Base-by-base conservation (phyloP, 2,329 filamentous ascomycete species). In the Chaetomiaceae sp. region DNA sequence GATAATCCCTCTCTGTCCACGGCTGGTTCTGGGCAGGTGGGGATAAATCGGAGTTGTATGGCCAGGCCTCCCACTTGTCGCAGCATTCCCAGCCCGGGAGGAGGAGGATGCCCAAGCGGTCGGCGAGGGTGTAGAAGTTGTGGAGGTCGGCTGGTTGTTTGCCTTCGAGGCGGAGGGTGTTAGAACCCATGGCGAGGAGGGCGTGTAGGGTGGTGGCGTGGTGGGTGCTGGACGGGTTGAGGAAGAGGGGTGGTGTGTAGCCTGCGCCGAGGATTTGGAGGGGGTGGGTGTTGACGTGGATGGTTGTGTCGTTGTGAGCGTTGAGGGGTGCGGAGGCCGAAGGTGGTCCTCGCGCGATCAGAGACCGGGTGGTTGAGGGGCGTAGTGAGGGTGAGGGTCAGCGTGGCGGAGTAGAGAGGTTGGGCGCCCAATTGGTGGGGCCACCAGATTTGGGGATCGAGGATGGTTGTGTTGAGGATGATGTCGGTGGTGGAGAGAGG, bases 61-160 rank as follows among this genome's bases (percentile, higher is more conserved):
- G 63, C 80, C 80, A 85, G 0, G 74, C 77, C 59, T 85, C 82
- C 82, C 82, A 85, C 61, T 85, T 85, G 57, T 84, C 78, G 61
- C 82, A 85, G 63, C 82, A 85, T 54, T 84, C 81, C 80, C 81
- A 85, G 0, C 82, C 82, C 0, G 79, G 68, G 33, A 85, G 67
- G 0, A 85, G 64, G 79, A 85, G 82, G 31, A 85, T 59, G 0
- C 82, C 82, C 58, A 82, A 66, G 3, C 71, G 68, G 58, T 84
- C 80, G 1, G 81, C 77, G 2, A 83, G 66, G 0, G 77, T 69
- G 58, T 83, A 85, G 1, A 85, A 65, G 55, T 78, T 73, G 0
- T 79, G 77, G 7, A 85, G 81, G 58, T 85, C 82, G 60, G n/a
- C n/a, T n/a, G n/a, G n/a, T n/a, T 81, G 76, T 55, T 83, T 84